Percentiles rank a stretch among this genome's conserved stretches.
Conservation (phyloP, 495 filamentous ascomycete species). For the Amphirosellinia nigrospora region DNA sequence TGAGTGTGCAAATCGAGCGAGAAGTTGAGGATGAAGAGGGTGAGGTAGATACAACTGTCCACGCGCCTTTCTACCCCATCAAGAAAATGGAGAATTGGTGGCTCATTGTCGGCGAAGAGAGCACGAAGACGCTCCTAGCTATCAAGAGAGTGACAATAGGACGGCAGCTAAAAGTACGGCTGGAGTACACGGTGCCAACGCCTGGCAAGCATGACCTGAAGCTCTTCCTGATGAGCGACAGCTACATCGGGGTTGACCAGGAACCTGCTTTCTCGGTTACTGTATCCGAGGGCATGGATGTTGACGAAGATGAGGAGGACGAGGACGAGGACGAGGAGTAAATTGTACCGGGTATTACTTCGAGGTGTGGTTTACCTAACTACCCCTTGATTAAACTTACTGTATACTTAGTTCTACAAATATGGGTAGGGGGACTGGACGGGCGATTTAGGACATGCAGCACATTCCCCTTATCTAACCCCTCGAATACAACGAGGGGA, state of each 20-base stretch:
- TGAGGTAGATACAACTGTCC: slow-evolving; percentile 82
- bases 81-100: slow-evolving; percentile 97
- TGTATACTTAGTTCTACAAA: slow-evolving; percentile 39
- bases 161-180: slow-evolving; percentile 71
- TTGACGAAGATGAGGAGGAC: slow-evolving; percentile 81
- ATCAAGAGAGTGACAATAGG: slow-evolving; percentile 95
- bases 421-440: slow-evolving; percentile 21
- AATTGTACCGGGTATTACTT: slow-evolving; percentile 18
- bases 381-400: slow-evolving; percentile 38
- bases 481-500: not conserved
- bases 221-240: slow-evolving; percentile 95
- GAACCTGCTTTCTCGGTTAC: slow-evolving; percentile 85
- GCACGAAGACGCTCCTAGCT: slow-evolving; percentile 80
- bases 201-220: slow-evolving; percentile 87
- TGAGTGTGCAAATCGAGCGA: slow-evolving; percentile 86
- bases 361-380: slow-evolving; percentile 30
- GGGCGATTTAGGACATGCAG: slow-evolving; percentile 23
- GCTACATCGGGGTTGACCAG: slow-evolving; percentile 96
- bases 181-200: slow-evolving; percentile 88
- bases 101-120: slow-evolving; percentile 94
- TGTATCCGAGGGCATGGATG: slow-evolving; percentile 92
- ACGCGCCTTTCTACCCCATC: slow-evolving; percentile 92
- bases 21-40: slow-evolving; percentile 73
- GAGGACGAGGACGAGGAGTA: slow-evolving; percentile 41
- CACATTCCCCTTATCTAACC: not conserved